These are phyloP conservation scores for Glaciozyma antarctica DNA, from an alignment of 768 basidiomycete species.

Conservation along the genomic window DNA sequence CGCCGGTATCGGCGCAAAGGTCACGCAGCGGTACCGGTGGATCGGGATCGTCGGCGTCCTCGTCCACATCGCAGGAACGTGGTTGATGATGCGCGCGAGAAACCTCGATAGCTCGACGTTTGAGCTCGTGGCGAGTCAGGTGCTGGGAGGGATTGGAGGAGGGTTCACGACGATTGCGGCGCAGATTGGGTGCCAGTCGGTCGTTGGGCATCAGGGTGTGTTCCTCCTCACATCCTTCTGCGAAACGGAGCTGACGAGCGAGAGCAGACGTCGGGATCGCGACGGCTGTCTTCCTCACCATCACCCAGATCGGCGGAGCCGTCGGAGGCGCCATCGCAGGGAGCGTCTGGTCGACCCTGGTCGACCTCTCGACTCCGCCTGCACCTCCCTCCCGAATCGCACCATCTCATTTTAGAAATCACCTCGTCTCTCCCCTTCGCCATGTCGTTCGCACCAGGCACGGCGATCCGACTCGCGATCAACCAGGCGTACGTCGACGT, in stretches of 20 bases:
- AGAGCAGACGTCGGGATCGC: constrained; percentile 32
- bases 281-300: constrained; percentile 34
- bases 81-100: constrained; percentile 34
- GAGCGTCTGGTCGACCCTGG: constrained; percentile 32
- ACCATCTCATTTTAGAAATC: constrained; percentile 25
- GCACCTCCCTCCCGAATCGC: constrained; percentile 18
- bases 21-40: constrained; percentile 33
- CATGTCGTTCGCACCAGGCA: constrained; percentile 29
- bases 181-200: constrained; percentile 32
- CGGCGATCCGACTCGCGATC: constrained; percentile 29
- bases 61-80: constrained; percentile 31
- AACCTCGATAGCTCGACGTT: constrained; percentile 31
- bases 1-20: constrained; percentile 28
- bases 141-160: constrained; percentile 31
- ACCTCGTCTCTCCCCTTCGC: constrained; percentile 31
- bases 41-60: constrained; percentile 32
- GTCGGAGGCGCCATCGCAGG: constrained; percentile 34
- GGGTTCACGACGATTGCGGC: constrained; percentile 32
- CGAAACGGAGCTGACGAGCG: not conserved
- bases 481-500: constrained; percentile 31
- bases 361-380: constrained; percentile 22
- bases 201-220: constrained; percentile 30
- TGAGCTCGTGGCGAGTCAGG: constrained; percentile 31
- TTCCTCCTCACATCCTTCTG: no score
- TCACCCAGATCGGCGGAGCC: constrained; percentile 35